These are phyloP conservation scores for Populus tremula DNA, from an alignment of 345 rosid genomes.

Conservation along the genomic window DNA sequence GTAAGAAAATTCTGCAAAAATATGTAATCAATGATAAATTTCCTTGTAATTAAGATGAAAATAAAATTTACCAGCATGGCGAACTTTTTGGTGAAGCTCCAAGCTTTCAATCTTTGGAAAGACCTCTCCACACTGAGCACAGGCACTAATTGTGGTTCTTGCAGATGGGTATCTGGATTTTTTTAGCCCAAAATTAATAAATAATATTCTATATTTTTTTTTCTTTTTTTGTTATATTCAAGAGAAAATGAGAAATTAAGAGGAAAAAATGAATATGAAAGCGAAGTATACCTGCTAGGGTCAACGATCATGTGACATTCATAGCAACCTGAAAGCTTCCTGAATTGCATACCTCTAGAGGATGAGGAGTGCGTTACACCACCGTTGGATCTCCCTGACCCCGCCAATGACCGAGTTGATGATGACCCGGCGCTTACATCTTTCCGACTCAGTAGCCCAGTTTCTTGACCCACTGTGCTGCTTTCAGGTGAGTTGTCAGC, in stretches of 20 bases:
- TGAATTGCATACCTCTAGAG: slow-evolving; percentile 82
- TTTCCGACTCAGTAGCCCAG: slow-evolving; percentile 58
- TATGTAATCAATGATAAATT: neutral
- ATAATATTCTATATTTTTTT: neutral
- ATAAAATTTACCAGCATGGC: slow-evolving; percentile 73
- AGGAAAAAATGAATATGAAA: neutral
- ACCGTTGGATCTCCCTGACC: slow-evolving; percentile 53
- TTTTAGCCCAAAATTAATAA: neutral
- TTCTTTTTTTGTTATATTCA: too few relatives aligned
- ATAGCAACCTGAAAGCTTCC: slow-evolving; percentile 95
- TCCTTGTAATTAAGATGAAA: neutral
- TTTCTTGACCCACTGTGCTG: slow-evolving; percentile 61
- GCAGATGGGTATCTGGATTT: slow-evolving; percentile 64
- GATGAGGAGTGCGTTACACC: slow-evolving; percentile 38
- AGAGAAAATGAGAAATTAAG: neutral
- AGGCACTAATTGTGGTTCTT: slow-evolving; percentile 63
- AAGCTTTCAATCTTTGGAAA: slow-evolving; percentile 89
- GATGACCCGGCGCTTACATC: slow-evolving; percentile 27
- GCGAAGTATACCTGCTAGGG: slow-evolving; percentile 63
- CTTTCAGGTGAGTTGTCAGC: slow-evolving; percentile 89
- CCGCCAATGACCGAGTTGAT: slow-evolving; percentile 47
- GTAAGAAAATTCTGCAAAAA: neutral
- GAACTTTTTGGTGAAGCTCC: slow-evolving; percentile 94
- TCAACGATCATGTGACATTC: slow-evolving; percentile 94
- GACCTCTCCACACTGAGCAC: slow-evolving; percentile 91